Base-by-base conservation (phyloP, 2,329 filamentous ascomycete species). In the Monascus ruber region DNA sequence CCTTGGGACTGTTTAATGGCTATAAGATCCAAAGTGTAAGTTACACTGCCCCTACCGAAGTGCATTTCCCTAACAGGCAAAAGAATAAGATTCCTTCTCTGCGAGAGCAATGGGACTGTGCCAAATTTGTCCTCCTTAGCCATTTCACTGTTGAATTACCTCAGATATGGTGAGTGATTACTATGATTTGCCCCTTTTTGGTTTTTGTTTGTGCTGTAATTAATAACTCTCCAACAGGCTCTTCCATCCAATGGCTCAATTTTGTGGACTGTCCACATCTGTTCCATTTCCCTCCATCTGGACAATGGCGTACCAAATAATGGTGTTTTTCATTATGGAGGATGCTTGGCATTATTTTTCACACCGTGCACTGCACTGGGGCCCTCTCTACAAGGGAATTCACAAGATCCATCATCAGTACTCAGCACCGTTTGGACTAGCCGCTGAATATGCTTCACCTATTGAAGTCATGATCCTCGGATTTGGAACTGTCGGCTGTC, bases 401-500 rank as follows among this genome's bases (percentile, higher is more conserved):
- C 91, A 98, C 77, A 98, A 98, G 73, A 88, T 98, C 53, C 91
- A 98, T 71, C 91, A 98, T 72, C 89, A 91, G 58, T 98, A 98
- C 72, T 94, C 87, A 31, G 91, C 91, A 8, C 91, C 91, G 11
- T 98, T 98, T 59, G 91, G 91, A 51, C 74, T 98, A 38, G 89
- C 91, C 17, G 89, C 91, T 41, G 91, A 98, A 68, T 98, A 98
- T 65, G 91, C 91, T 5, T 95, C 89, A 33, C 91, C 91, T 1
- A 93, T 96, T 52, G 91, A 98, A 68, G 86, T 89, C 50, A 93
- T 95, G 83, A 76, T 93, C 41, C 80, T 98, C 36, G 91, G 89
- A 31, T 73, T 94, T 42, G 91, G 91, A 46, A 83, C 83, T 1
- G 82, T 98, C 46, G 78, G 84, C 43, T 72, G 76, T 29, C 91